Conservation (phyloP, 768 basidiomycete species). For the Tricholoma bakamatsutake region DNA sequence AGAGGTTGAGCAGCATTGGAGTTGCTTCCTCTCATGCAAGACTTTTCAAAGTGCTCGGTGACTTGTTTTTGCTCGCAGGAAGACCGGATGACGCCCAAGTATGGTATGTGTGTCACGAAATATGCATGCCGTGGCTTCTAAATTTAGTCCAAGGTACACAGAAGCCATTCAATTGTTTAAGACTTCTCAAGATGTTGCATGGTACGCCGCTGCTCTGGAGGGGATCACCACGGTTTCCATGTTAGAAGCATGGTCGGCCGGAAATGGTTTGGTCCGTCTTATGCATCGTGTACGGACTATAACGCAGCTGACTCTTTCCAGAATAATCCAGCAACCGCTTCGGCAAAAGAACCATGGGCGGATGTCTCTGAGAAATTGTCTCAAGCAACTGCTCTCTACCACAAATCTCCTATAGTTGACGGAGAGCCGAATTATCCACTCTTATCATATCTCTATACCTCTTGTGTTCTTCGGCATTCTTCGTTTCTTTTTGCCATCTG, state of each 20-base stretch:
- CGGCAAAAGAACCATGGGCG: constrained; percentile 62
- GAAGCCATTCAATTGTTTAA: constrained; percentile 81
- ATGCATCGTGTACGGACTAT: constrained; percentile 9
- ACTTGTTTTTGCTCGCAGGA: constrained; percentile 87
- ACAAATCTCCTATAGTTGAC: constrained; percentile 48
- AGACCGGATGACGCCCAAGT: constrained; percentile 73
- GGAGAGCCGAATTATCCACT: constrained; percentile 55
- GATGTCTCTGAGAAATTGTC: constrained; percentile 70
- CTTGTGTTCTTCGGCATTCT: constrained; percentile 66
- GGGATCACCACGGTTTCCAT: constrained; percentile 75
- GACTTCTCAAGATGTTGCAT: constrained; percentile 67
- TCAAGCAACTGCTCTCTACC: constrained; percentile 61
- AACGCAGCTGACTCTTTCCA: constrained; percentile 20
- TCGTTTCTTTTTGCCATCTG: constrained; percentile 72
- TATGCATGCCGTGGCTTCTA: constrained; percentile 1
- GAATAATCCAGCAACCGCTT: constrained; percentile 48
- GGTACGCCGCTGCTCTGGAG: constrained; percentile 89
- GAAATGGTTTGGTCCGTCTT: constrained; percentile 61
- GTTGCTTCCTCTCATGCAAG: constrained; percentile 78
- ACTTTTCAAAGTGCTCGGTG: constrained; percentile 82
- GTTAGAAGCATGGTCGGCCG: constrained; percentile 79
- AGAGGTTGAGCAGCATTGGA: constrained; percentile 58
- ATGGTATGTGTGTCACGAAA: constrained; percentile 45
- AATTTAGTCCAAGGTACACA: constrained; percentile 55
- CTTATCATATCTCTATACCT: constrained; percentile 61